These are phyloP conservation scores for Eucalyptus erythrocorys DNA, from an alignment of 345 rosid genomes.

Conservation along the genomic window DNA sequence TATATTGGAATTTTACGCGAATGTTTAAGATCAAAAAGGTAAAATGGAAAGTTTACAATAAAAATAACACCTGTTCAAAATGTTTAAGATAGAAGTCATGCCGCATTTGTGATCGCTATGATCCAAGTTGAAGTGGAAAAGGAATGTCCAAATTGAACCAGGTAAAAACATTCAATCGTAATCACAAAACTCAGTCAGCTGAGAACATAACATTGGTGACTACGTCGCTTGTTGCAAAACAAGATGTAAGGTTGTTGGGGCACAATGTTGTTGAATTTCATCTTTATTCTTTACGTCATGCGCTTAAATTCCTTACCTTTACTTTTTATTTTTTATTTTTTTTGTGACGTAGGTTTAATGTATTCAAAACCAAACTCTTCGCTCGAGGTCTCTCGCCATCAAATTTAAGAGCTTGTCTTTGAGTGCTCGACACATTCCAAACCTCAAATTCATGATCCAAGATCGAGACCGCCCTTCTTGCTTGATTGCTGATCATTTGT, in stretches of 20 bases:
- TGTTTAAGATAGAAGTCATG: background rate
- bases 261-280: background rate
- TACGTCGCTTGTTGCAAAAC: background rate
- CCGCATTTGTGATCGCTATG: background rate
- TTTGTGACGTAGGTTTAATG: background rate
- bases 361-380: background rate
- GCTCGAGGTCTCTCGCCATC: background rate
- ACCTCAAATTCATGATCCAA: background rate
- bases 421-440: background rate
- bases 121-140: background rate
- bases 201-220: background rate
- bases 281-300: no score
- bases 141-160: background rate
- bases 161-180: background rate
- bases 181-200: background rate
- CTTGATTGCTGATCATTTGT: background rate
- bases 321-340: no score
- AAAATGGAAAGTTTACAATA: fast-evolving
- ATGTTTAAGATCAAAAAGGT: background rate
- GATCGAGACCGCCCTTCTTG: background rate
- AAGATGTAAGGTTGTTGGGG: background rate
- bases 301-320: background rate
- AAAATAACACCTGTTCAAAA: fast-evolving
- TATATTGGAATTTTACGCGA: background rate
- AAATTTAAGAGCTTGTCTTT: background rate